These are phyloP conservation scores for Stagonosporopsis rhizophila DNA, from an alignment of 2,329 filamentous ascomycete species.

Conservation along the genomic window DNA sequence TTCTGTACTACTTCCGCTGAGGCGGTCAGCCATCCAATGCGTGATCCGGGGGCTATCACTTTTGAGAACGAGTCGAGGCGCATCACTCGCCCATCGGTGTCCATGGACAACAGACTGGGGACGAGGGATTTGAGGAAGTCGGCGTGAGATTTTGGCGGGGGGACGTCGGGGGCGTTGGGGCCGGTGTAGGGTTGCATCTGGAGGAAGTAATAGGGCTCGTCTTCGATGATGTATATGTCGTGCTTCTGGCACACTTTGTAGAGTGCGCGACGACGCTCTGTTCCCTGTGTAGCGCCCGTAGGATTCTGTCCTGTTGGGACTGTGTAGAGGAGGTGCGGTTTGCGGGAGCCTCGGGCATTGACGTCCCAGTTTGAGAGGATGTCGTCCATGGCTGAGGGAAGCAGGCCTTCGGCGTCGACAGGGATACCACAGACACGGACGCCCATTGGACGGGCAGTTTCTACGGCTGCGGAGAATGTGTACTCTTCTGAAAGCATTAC, in stretches of 20 bases:
- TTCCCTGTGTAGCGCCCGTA: slow-evolving; percentile 81
- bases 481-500: slow-evolving; percentile 87
- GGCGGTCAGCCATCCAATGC: slow-evolving; percentile 88
- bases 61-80: slow-evolving; percentile 95
- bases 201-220: slow-evolving; percentile 94
- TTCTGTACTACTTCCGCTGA: slow-evolving; percentile 84
- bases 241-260: slow-evolving; percentile 84
- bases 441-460: slow-evolving; percentile 69
- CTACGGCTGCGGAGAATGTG: slow-evolving; percentile 80
- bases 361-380: slow-evolving; percentile 71
- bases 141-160: slow-evolving; percentile 67
- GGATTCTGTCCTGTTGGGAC: slow-evolving; percentile 89
- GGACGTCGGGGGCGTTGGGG: slow-evolving; percentile 57
- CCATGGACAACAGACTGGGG: slow-evolving; percentile 79
- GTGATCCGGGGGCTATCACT: slow-evolving; percentile 81
- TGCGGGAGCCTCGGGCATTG: slow-evolving; percentile 60
- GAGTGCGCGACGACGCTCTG: slow-evolving; percentile 71
- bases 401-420: slow-evolving; percentile 71
- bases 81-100: slow-evolving; percentile 85
- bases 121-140: slow-evolving; percentile 77
- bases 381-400: slow-evolving; percentile 67
- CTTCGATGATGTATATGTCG: slow-evolving; percentile 86
- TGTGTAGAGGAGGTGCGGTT: slow-evolving; percentile 73
- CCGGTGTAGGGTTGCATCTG: slow-evolving; percentile 81
- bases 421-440: slow-evolving; percentile 66